A percentile compares a stretch with the other conserved stretches of the same genome.
phyloP scores from a whole-genome alignment of 306 rosid genomes.

The Datisca glomerata region DNA sequence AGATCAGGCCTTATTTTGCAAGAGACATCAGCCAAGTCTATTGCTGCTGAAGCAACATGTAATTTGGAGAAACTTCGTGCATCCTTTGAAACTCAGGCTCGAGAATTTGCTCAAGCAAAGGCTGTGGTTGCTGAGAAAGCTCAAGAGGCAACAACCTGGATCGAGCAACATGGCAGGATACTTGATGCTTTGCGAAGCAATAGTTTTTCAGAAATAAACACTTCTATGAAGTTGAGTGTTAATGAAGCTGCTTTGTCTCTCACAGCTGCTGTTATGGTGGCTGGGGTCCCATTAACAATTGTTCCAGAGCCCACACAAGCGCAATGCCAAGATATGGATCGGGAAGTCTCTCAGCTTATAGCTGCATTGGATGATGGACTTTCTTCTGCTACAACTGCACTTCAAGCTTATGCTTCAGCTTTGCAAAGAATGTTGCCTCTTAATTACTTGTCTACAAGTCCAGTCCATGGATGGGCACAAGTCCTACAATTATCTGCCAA shows the following conservation, averaged over 20 bases:
- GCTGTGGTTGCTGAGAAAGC: constrained; percentile 73
- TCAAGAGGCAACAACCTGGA: constrained; percentile 85
- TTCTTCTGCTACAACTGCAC: constrained; percentile 48
- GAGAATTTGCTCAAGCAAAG: constrained; percentile 76
- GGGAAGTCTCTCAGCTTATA: constrained; percentile 66
- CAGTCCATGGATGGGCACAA: constrained; percentile 90
- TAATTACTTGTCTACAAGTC: constrained; percentile 77
- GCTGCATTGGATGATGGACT: constrained; percentile 71
- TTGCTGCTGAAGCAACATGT: constrained; percentile 71
- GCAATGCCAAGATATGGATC: constrained; percentile 86
- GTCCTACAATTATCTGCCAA: constrained; percentile 57
- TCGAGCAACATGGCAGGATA: constrained; percentile 87
- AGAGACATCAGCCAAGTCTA: constrained; percentile 82
- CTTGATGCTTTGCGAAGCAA: constrained; percentile 73
- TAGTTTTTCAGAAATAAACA: constrained; percentile 51
- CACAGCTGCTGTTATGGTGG: constrained; percentile 66
- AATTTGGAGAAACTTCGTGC: constrained; percentile 60
- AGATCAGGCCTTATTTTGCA: constrained; percentile 56
- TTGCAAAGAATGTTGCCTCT: constrained; percentile 81
- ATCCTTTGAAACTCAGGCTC: constrained; percentile 73
- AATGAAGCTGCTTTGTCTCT: constrained; percentile 67
- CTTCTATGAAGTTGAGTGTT: constrained; percentile 32
- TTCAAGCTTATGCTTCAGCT: constrained; percentile 72
- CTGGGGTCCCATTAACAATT: constrained; percentile 88
- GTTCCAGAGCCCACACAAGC: constrained; percentile 99